A percentile compares a stretch with the other conserved stretches of the same genome.
Evolutionary conservation across 768 basidiomycete species (phyloP).

Genomic region (Russula griseocarnosa): DNA sequence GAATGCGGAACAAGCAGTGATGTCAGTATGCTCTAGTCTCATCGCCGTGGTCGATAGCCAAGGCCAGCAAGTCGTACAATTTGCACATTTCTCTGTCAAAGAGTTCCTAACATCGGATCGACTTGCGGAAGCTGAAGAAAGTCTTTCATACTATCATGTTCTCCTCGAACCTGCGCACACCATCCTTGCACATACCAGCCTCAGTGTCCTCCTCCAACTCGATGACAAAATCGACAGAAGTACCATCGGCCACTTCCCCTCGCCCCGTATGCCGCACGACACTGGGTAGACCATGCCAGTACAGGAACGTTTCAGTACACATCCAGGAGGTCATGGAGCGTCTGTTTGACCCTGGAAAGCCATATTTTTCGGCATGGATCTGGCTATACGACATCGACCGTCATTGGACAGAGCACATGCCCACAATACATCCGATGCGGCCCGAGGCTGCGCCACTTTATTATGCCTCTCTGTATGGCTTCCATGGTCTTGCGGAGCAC

Average conservation of each 20-base stretch:
- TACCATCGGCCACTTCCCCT: too few relatives aligned
- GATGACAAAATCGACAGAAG: too few relatives aligned
- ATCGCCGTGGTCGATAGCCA: background rate
- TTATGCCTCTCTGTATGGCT: constrained; percentile 12
- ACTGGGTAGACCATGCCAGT: too few relatives aligned
- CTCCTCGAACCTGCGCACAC: constrained; percentile 6
- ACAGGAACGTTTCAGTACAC: too few relatives aligned
- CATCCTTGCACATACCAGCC: background rate
- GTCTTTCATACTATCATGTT: constrained; percentile 15
- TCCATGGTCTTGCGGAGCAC: constrained; percentile 3
- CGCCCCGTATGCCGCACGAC: too few relatives aligned
- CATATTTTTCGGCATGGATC: too few relatives aligned
- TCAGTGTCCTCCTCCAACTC: too few relatives aligned
- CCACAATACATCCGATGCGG: background rate
- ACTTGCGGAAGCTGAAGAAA: background rate
- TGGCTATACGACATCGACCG: too few relatives aligned
- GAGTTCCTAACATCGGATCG: constrained; percentile 18
- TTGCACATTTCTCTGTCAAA: constrained; percentile 18
- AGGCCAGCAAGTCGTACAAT: background rate
- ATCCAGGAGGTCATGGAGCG: too few relatives aligned
- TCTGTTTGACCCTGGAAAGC: too few relatives aligned
- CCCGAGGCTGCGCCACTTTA: background rate
- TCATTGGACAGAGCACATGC: too few relatives aligned
- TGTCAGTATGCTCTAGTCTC: background rate
- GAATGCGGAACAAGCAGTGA: background rate